phyloP scores from a whole-genome alignment of 495 filamentous ascomycete species.

The Cryomyces antarcticus region DNA sequence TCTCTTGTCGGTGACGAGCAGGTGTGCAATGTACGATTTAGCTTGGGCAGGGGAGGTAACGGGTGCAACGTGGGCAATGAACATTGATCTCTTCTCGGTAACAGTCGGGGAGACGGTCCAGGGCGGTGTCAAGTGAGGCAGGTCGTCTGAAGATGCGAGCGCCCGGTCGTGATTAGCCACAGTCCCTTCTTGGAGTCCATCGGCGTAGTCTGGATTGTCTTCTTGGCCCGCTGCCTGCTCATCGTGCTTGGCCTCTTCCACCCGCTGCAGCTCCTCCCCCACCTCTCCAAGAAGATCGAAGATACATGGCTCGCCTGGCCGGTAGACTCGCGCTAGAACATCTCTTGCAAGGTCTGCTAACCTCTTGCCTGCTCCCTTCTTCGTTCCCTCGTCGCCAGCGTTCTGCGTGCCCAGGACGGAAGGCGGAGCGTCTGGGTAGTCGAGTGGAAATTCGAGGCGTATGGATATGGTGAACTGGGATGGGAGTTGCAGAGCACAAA shows the following conservation, averaged over 20 bases:
- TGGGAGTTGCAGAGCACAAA: slow-evolving; percentile 24
- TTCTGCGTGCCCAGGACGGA: slow-evolving; percentile 46
- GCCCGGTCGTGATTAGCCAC: not conserved
- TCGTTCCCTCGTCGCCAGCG: slow-evolving; percentile 22
- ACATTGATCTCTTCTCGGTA: slow-evolving; percentile 71
- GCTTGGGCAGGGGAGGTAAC: slow-evolving; percentile 52
- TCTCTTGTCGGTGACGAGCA: slow-evolving; percentile 62
- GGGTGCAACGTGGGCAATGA: slow-evolving; percentile 51
- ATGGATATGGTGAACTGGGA: slow-evolving; percentile 25
- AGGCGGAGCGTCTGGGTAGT: slow-evolving; percentile 57
- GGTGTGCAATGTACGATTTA: slow-evolving; percentile 42
- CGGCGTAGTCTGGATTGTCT: not conserved
- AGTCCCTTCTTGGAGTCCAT: slow-evolving; percentile 16
- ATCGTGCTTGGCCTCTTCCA: not conserved
- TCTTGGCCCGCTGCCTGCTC: not conserved
- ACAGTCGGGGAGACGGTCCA: slow-evolving; percentile 35
- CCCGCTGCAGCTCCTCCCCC: slow-evolving; percentile 18
- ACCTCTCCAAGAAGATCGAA: slow-evolving; percentile 68
- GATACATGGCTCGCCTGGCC: slow-evolving; percentile 60
- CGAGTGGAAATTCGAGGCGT: slow-evolving; percentile 34
- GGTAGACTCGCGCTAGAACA: slow-evolving; percentile 42
- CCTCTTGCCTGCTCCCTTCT: slow-evolving; percentile 45
- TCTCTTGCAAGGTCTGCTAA: slow-evolving; percentile 45
- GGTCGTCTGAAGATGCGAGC: slow-evolving; percentile 1
- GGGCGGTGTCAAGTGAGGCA: slow-evolving; percentile 10